These are phyloP conservation scores for Chlamydomonas schloesseri DNA, from an alignment of 139 green algal genomes.

Conservation along the genomic window DNA sequence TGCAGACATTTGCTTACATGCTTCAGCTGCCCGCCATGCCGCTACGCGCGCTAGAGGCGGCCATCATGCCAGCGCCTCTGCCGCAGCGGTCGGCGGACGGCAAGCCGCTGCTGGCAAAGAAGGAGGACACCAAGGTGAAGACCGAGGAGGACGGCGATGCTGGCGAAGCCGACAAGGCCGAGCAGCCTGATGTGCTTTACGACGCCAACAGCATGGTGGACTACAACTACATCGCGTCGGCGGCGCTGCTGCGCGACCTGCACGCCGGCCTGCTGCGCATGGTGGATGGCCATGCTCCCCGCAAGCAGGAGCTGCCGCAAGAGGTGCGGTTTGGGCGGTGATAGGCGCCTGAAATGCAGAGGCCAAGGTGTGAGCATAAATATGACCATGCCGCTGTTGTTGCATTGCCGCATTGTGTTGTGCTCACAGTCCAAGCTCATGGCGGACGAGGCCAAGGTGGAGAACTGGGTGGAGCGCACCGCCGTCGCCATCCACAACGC, in stretches of 20 bases:
- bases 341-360: background rate
- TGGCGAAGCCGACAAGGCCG: background rate
- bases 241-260: conserved; percentile 78
- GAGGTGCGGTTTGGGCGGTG: background rate
- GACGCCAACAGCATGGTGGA: conserved; percentile 11
- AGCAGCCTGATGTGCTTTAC: background rate
- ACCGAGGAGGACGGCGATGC: background rate
- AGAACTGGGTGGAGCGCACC: conserved; percentile 61
- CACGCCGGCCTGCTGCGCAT: conserved; percentile 70
- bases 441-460: conserved; percentile 50
- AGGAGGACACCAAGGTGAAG: background rate
- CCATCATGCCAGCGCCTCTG: conserved; percentile 70
- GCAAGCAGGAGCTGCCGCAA: conserved; percentile 51
- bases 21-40: conserved; percentile 79
- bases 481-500: conserved; percentile 44
- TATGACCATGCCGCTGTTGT: too few relatives aligned
- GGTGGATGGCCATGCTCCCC: conserved; percentile 54
- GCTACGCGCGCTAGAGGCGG: conserved; percentile 79
- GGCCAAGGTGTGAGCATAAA: too few relatives aligned
- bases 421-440: conserved; percentile 28
- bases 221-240: conserved; percentile 26
- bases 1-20: conserved; percentile 74
- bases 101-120: background rate
- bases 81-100: conserved; percentile 19
- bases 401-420: too few relatives aligned